phyloP scores from a whole-genome alignment of 768 basidiomycete genomes.

The Suillus paluster region DNA sequence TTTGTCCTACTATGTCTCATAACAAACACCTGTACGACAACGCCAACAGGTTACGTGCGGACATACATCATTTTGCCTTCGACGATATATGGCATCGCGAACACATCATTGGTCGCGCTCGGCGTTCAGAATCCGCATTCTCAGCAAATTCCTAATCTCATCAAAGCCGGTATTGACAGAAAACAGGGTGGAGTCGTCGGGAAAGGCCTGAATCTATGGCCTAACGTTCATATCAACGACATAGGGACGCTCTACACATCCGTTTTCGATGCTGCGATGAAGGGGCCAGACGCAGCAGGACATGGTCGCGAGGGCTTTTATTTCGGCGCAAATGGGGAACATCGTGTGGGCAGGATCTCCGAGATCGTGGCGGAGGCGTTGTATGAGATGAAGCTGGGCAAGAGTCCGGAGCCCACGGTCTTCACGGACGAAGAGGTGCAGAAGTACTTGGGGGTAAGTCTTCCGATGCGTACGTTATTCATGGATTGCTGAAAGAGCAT shows the following conservation, averaged over 20 bases:
- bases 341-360: slow-evolving; percentile 46
- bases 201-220: slow-evolving; percentile 62
- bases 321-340: slow-evolving; percentile 56
- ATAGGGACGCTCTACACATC: slow-evolving; percentile 46
- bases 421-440: slow-evolving; percentile 39
- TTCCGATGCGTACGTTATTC: neutral
- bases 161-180: slow-evolving; percentile 49
- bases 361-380: slow-evolving; percentile 44
- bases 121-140: slow-evolving; percentile 60
- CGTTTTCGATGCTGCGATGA: slow-evolving; percentile 42
- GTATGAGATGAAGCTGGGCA: slow-evolving; percentile 37
- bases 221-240: slow-evolving; percentile 61
- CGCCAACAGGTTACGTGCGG: slow-evolving; percentile 49
- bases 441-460: slow-evolving; percentile 21
- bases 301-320: slow-evolving; percentile 59
- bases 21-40: slow-evolving; percentile 30
- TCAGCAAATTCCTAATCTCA: slow-evolving; percentile 52
- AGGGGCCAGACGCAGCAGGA: slow-evolving; percentile 24
- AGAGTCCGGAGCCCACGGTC: slow-evolving; percentile 43
- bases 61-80: slow-evolving; percentile 55
- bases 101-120: slow-evolving; percentile 48
- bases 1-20: neutral
- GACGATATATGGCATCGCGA: slow-evolving; percentile 64
- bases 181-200: slow-evolving; percentile 60
- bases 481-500: neutral